Percentiles rank a stretch among this genome's conserved stretches.
Conservation (phyloP, 129 eudicot genomes). For the Flaveria trinervia region DNA sequence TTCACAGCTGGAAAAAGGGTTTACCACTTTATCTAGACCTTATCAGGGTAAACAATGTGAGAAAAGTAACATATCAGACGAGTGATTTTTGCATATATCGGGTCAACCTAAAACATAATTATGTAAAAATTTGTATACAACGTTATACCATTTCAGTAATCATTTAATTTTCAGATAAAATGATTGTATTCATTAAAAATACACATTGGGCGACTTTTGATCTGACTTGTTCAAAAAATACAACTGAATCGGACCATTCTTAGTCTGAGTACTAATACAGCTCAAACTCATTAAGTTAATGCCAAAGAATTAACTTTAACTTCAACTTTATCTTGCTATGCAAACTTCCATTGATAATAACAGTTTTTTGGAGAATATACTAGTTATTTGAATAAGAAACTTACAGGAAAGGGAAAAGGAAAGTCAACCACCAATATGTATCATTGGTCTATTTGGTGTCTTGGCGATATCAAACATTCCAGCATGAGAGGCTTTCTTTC, state of each 20-base stretch:
- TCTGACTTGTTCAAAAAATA: background rate
- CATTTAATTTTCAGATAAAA: background rate
- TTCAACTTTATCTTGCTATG: slow-evolving; percentile 1
- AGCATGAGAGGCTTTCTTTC: slow-evolving; percentile 94
- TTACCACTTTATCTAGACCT: background rate
- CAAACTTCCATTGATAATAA: background rate
- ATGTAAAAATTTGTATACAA: background rate
- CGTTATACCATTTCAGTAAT: background rate
- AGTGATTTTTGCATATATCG: background rate
- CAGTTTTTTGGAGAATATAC: background rate
- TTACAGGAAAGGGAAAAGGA: slow-evolving; percentile 33
- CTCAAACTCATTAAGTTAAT: background rate
- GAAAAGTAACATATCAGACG: background rate
- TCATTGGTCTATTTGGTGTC: slow-evolving; percentile 98
- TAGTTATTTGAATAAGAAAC: slow-evolving; percentile 26
- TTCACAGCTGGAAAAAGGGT: background rate
- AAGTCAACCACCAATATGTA: slow-evolving; percentile 92
- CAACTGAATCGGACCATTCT: background rate
- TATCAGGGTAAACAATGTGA: background rate
- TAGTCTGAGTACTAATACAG: background rate
- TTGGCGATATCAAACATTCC: slow-evolving; percentile 98
- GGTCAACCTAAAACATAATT: background rate
- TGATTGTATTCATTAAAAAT: background rate
- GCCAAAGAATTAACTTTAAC: slow-evolving; percentile 4
- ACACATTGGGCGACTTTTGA: background rate